Evolutionary conservation across 257 asterid genomes (phyloP).

Genomic region (Marsdenia floribunda): DNA sequence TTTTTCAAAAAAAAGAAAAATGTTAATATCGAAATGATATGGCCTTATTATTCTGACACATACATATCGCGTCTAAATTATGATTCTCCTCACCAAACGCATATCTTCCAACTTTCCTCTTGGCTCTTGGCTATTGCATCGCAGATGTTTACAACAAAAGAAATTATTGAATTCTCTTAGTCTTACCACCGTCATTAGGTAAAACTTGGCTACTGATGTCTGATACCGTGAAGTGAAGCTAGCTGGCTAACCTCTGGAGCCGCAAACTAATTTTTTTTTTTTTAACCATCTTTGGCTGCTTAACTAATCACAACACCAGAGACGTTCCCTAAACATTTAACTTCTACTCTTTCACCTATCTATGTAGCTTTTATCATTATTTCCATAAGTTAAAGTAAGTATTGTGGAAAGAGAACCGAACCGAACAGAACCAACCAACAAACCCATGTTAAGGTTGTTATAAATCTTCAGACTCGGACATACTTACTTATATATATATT

Average conservation of each 20-base stretch:
- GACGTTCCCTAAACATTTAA: too few species aligned
- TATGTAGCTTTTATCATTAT: neutral
- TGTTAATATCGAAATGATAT: constrained; percentile 13
- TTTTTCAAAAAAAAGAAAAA: too few species aligned
- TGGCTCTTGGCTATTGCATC: neutral
- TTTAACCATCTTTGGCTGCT: neutral
- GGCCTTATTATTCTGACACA: neutral
- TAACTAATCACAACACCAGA: neutral
- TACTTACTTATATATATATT: too few species aligned
- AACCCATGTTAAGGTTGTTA: constrained; percentile 39
- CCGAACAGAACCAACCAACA: constrained; percentile 20
- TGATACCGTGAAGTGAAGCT: too few species aligned
- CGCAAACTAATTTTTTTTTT: too few species aligned
- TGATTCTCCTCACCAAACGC: constrained; percentile 14
- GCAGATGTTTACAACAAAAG: neutral
- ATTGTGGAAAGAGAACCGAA: neutral
- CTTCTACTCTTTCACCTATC: neutral
- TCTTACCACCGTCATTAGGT: neutral
- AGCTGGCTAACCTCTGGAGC: neutral
- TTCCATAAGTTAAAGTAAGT: neutral
- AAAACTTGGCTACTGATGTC: neutral
- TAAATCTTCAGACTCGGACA: constrained; percentile 23
- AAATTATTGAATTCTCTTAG: neutral
- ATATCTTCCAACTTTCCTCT: neutral
- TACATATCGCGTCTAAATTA: neutral